Base-by-base conservation (phyloP, 2,329 filamentous ascomycete species). In the Anthostomella pinea region DNA sequence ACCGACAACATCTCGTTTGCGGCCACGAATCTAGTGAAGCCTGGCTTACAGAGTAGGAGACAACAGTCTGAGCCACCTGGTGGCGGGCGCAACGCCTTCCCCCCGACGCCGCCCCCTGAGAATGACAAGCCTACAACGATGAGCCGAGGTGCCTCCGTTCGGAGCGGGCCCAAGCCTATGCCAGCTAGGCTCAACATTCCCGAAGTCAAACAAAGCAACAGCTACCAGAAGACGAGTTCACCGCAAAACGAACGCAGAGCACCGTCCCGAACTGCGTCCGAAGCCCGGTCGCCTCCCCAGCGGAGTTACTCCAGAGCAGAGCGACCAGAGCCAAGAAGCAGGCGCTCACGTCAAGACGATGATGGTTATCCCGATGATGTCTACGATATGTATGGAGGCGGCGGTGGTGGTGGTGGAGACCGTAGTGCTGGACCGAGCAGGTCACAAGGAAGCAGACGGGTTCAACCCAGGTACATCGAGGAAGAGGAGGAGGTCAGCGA, bases 31-130 rank as follows among this genome's bases (percentile, higher is more conserved):
- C 79, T 97, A 7, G 91, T 97, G 44, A 93, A 93, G 60, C 84
- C 87, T 20, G 86, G 85, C 32, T 70, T 97, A 21, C 76, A 78
- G 51, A 91, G 85, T 56, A 80, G 86, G 48, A 78, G 85, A 55
- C 87, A 94, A 54, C 87, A 93, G 57, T 93, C 87, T 13, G 89
- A 93, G 57, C 87, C 88, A 7, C 87, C 87, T 1, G 70, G 81
- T 47, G 79, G 78, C 58, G n/a, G n/a, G n/a, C 81, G 88, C 53
- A 87, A 86, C 53, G 78, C 91, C 45, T 96, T 97, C 68, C 93
- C 93, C 13, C 93, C 93, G n/a, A 97, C 93, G n/a, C 93, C 93
- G 25, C 93, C 93, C 6, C 93, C 93, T 5, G 93, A 98, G 69
- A 78, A 79, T 45, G 89, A 96, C 50, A 84, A 83, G 54, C 63